phyloP scores from a whole-genome alignment of 257 asterid genomes.

The Paulownia fortunei region DNA sequence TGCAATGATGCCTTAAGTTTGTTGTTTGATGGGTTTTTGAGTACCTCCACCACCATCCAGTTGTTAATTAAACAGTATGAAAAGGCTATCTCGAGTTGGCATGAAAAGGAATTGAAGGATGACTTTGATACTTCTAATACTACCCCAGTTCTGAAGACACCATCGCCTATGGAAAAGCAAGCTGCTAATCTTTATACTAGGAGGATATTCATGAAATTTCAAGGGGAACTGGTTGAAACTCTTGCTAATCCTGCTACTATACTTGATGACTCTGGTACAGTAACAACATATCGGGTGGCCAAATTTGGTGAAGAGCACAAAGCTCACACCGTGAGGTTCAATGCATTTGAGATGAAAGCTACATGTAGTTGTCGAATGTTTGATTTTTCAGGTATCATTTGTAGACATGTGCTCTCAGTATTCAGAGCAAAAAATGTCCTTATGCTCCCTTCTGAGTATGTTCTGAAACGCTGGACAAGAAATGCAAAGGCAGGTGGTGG shows the following conservation, averaged over 20 bases:
- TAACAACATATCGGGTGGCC: slow-evolving; percentile 62
- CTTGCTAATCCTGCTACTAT: slow-evolving; percentile 81
- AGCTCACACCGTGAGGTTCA: slow-evolving; percentile 67
- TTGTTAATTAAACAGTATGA: slow-evolving; percentile 65
- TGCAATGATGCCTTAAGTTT: slow-evolving; percentile 41
- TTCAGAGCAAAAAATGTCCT: slow-evolving; percentile 80
- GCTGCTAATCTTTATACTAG: slow-evolving; percentile 80
- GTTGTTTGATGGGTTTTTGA: slow-evolving; percentile 60
- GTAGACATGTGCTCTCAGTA: slow-evolving; percentile 84
- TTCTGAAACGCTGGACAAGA: slow-evolving; percentile 91
- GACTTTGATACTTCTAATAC: slow-evolving; percentile 64
- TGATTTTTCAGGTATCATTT: slow-evolving; percentile 78
- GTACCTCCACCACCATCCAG: slow-evolving; percentile 55
- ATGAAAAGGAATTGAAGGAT: slow-evolving; percentile 71
- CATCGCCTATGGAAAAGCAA: slow-evolving; percentile 95
- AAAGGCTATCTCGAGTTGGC: slow-evolving; percentile 62
- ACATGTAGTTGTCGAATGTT: slow-evolving; percentile 81
- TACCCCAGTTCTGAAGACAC: slow-evolving; percentile 69
- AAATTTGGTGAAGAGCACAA: slow-evolving; percentile 87
- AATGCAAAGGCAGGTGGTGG: slow-evolving; percentile 61
- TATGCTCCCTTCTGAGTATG: slow-evolving; percentile 72
- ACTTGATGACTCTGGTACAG: slow-evolving; percentile 58
- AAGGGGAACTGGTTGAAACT: slow-evolving; percentile 81
- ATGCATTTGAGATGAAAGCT: slow-evolving; percentile 66
- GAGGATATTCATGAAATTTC: slow-evolving; percentile 79